These are phyloP conservation scores for Clonostachys byssicola DNA, from an alignment of 2,329 filamentous ascomycete species.

Conservation along the genomic window DNA sequence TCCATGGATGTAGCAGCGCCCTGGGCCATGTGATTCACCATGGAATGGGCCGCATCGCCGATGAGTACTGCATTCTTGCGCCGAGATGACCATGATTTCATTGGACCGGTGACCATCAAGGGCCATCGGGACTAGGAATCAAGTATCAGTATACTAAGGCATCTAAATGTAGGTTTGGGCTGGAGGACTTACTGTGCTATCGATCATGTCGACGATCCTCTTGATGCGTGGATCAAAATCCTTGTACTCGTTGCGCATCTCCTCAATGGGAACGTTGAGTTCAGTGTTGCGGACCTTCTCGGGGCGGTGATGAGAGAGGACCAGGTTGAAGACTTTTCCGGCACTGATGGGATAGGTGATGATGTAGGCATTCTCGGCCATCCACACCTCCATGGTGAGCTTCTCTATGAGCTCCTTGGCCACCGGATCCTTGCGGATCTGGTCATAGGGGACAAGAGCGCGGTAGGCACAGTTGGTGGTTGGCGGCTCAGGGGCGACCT, in stretches of 20 bases:
- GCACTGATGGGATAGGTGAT: slow-evolving; percentile 4
- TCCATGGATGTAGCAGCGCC: slow-evolving; percentile 4
- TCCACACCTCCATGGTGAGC: background rate
- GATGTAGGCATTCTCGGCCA: slow-evolving; percentile 2
- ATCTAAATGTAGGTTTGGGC: background rate
- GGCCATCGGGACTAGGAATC: background rate
- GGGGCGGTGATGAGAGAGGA: slow-evolving; percentile 2
- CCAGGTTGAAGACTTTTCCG: slow-evolving; percentile 1
- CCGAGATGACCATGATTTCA: background rate
- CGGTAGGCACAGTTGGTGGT: slow-evolving; percentile 4
- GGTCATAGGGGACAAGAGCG: slow-evolving; percentile 1
- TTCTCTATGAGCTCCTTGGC: slow-evolving; percentile 1
- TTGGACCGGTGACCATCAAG: background rate
- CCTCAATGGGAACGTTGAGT: background rate
- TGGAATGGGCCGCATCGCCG: slow-evolving; percentile 15
- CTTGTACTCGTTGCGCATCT: background rate
- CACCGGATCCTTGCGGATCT: background rate
- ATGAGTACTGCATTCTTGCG: slow-evolving; percentile 7
- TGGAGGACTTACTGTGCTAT: background rate
- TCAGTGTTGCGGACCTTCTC: background rate
- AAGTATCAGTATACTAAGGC: background rate
- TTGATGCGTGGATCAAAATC: background rate
- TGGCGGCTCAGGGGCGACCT: background rate
- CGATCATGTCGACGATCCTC: background rate
- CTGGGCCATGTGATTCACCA: slow-evolving; percentile 9